Conservation (phyloP, 768 basidiomycete genomes). For the Hypholoma sublateritium region DNA sequence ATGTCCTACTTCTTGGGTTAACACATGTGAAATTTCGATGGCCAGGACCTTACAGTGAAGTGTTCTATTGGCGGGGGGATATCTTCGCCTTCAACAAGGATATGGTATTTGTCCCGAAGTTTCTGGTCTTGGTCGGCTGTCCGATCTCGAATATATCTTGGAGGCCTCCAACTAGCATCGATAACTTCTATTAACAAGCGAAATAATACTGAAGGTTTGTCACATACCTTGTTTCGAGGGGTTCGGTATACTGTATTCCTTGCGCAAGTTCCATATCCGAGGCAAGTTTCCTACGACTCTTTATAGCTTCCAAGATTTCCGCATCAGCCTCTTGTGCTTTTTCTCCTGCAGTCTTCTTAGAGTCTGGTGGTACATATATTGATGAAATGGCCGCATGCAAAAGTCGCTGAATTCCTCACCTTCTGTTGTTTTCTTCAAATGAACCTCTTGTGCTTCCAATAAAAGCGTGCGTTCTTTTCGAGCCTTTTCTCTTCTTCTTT, state of each 20-base stretch:
- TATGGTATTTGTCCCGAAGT: slow-evolving; percentile 89
- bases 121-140: slow-evolving; percentile 66
- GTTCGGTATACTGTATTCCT: slow-evolving; percentile 88
- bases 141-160: slow-evolving; percentile 75
- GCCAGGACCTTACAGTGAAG: slow-evolving; percentile 57
- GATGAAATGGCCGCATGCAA: background rate
- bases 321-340: slow-evolving; percentile 87
- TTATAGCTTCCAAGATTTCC: slow-evolving; percentile 89
- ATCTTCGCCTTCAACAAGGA: slow-evolving; percentile 91
- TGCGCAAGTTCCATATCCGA: slow-evolving; percentile 92
- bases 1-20: slow-evolving; percentile 67
- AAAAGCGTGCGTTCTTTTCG: slow-evolving; percentile 86
- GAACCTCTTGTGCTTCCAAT: slow-evolving; percentile 94
- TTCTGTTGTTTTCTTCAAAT: slow-evolving; percentile 77
- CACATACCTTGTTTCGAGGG: slow-evolving; percentile 75
- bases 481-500: slow-evolving; percentile 67
- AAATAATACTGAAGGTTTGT: background rate
- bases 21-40: slow-evolving; percentile 5
- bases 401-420: slow-evolving; percentile 40
- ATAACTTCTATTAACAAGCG: slow-evolving; percentile 1
- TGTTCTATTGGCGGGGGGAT: slow-evolving; percentile 91
- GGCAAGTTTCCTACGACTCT: slow-evolving; percentile 85
- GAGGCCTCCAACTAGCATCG: slow-evolving; percentile 79
- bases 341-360: slow-evolving; percentile 85
- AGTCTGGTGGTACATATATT: slow-evolving; percentile 44